Evolutionary conservation across 306 rosid species (phyloP), one percentile per base, ranked within the genome.

Genomic region (Mimosa bimucronata): DNA sequence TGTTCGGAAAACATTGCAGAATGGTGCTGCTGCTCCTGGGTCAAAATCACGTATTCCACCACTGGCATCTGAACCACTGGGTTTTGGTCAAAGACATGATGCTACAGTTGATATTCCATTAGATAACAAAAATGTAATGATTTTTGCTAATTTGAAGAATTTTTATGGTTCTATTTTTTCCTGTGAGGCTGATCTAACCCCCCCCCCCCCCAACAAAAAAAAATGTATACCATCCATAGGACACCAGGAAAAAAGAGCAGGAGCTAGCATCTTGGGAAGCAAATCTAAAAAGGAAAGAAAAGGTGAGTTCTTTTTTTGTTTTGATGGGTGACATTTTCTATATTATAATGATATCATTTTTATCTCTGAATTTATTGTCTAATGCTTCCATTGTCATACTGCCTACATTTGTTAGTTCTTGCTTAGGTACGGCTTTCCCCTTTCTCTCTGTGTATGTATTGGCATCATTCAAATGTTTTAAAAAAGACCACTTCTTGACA

Each of bases 201-300:
- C 23, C 11, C 11, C 0, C 4, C 13, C 13, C 26, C 4, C 9
- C 9, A 23, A 50, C n/a, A n/a, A n/a, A n/a, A n/a, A n/a, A n/a
- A n/a, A n/a, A n/a, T n/a, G n/a, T n/a, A n/a, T n/a, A n/a, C n/a
- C 79, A 80, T 87, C 25, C 53, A 40, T 68, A 95, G 99, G 98
- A 90, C 75, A 85, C 98, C 29, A 95, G 87, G 84, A 86, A 86
- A 82, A 95, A 85, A 73, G 90, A 80, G 81, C 89, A 88, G 78
- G 99, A 93, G 81, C 93, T 95, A 85, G 96, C 97, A 81, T 65
- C 82, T 45, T 93, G 99, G 96, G 99, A 95, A 85, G 94, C 96
- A 2, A 98, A 95, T 85, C 91, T 95, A 65, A 91, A 82, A 82
- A 87, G 89, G 89, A 91, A 85, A 82, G 98, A 94, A 81, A 91